These are phyloP conservation scores for Pascua sp. DNA, from an alignment of 1,284 basidiomycete genomes.

Conservation along the genomic window DNA sequence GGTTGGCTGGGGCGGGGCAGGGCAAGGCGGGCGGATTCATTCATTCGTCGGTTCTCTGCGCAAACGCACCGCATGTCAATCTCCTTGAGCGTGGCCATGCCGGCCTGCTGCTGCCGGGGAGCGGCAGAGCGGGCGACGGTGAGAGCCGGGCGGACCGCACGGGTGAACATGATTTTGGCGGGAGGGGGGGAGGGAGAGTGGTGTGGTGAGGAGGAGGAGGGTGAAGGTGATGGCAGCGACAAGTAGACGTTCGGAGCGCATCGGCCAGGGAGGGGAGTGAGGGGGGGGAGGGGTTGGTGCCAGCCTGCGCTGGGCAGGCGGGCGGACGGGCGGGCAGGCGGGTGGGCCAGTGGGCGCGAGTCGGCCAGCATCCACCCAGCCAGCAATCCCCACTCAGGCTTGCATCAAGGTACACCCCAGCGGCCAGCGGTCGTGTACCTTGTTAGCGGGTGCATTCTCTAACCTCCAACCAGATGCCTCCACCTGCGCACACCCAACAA, in stretches of 20 bases:
- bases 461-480: no score
- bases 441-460: not conserved
- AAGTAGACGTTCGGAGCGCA: not conserved
- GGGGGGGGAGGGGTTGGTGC: not conserved
- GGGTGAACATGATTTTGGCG: slow-evolving; percentile 51
- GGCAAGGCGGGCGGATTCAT: slow-evolving; percentile 2
- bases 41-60: not conserved
- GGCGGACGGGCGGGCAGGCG: not conserved
- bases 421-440: no score
- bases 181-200: slow-evolving; percentile 17
- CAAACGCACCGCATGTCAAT: slow-evolving; percentile 73
- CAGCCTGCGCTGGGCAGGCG: not conserved
- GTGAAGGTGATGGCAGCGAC: slow-evolving; percentile 1
- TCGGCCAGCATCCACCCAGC: not conserved
- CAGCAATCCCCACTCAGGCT: no score
- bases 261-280: not conserved
- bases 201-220: slow-evolving; percentile 8
- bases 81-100: slow-evolving; percentile 96
- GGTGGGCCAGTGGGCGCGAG: no score
- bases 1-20: no score
- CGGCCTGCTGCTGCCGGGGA: slow-evolving; percentile 59
- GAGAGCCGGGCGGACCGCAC: slow-evolving; percentile 63
- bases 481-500: no score
- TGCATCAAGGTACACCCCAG: no score
- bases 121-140: slow-evolving; percentile 54